Conservation (phyloP, 805 yeast species). For the Candida arabinofermentans region DNA sequence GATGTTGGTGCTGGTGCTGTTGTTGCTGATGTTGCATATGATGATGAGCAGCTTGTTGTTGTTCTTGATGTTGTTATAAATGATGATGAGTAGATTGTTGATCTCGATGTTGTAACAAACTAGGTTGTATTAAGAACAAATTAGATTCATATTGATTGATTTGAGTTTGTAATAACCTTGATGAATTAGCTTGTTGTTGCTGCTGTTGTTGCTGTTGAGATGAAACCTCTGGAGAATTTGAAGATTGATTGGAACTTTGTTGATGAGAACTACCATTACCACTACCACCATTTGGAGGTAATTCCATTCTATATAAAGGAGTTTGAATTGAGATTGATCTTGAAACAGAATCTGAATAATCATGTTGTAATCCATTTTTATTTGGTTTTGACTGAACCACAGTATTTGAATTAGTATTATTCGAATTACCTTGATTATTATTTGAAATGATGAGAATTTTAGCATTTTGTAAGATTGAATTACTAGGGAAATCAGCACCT, state of each 20-base stretch:
- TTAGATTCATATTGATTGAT: constrained; percentile 14
- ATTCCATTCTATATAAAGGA: constrained; percentile 20
- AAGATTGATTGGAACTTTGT: background rate
- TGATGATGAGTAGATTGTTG: background rate
- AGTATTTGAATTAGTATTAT: background rate
- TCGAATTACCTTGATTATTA: constrained; percentile 1
- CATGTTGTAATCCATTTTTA: constrained; percentile 11
- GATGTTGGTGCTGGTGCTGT: background rate
- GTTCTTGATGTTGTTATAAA: background rate
- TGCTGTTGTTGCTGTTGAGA: constrained; percentile 1
- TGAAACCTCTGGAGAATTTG: constrained; percentile 1
- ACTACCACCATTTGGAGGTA: constrained; percentile 9
- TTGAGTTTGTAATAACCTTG: constrained; percentile 6
- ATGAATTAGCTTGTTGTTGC: background rate
- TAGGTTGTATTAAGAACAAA: constrained; percentile 11
- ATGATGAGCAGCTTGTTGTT: background rate
- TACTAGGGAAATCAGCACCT: background rate
- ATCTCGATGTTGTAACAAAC: too few species aligned
- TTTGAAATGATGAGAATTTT: constrained; percentile 1
- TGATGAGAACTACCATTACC: constrained; percentile 4
- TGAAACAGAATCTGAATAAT: constrained; percentile 19
- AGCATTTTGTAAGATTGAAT: background rate
- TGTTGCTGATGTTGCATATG: background rate
- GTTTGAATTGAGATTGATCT: constrained; percentile 21
- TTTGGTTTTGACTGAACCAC: too few species aligned